These are phyloP conservation scores for Aspergillus bertholletiae DNA, from an alignment of 495 filamentous ascomycete species.

Conservation along the genomic window DNA sequence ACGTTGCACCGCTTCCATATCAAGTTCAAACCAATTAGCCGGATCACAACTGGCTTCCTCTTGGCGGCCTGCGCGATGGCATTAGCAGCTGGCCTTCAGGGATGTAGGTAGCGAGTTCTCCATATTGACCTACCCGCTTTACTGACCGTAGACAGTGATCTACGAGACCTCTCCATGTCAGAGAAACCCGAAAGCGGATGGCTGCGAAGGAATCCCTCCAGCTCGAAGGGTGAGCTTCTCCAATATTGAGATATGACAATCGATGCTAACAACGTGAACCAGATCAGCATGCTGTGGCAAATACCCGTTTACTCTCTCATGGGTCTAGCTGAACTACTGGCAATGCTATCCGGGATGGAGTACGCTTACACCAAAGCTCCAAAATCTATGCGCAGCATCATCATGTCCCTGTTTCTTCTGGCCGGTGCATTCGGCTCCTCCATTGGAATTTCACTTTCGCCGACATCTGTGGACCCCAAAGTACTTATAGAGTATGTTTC, in stretches of 20 bases:
- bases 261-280: not conserved
- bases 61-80: constrained; percentile 39
- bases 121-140: not conserved
- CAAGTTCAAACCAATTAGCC: constrained; percentile 41
- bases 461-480: constrained; percentile 16
- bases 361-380: constrained; percentile 33
- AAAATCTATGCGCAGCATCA: constrained; percentile 19
- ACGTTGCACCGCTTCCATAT: constrained; percentile 33
- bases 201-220: not conserved
- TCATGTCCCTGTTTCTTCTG: constrained; percentile 17
- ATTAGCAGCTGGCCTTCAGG: constrained; percentile 44
- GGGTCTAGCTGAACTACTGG: constrained; percentile 54
- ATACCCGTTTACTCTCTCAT: constrained; percentile 50
- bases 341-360: constrained; percentile 47
- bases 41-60: constrained; percentile 46
- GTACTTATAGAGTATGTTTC: constrained; percentile 49
- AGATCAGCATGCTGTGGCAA: constrained; percentile 49
- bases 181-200: not conserved
- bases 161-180: not conserved
- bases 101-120: constrained; percentile 10
- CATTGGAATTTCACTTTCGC: constrained; percentile 17
- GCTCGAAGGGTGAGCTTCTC: not conserved
- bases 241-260: too few species aligned
- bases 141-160: not conserved
- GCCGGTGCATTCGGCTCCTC: constrained; percentile 11